phyloP scores from a whole-genome alignment of 75 land plant genomes.

The Pinus taeda region DNA sequence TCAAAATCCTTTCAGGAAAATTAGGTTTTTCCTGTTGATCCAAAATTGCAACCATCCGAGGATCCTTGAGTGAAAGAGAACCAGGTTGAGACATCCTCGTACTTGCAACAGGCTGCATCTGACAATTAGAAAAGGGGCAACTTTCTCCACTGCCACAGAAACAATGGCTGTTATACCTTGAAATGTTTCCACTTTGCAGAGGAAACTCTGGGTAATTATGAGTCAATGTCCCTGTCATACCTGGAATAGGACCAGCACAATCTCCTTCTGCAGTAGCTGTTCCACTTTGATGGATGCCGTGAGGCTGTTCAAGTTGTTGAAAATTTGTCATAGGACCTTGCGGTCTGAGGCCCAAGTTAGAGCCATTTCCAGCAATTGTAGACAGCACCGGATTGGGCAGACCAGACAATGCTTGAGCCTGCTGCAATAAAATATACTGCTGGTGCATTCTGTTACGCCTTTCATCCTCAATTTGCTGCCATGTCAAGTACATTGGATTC shows the following conservation, averaged over 20 bases:
- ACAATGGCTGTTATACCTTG: constrained; percentile 4
- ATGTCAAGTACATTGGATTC: not conserved
- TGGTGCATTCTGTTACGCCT: constrained; percentile 19
- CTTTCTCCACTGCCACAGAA: constrained; percentile 6
- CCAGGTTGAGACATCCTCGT: not conserved
- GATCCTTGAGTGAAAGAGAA: constrained; percentile 4
- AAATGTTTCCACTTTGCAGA: constrained; percentile 8
- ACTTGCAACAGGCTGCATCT: not conserved
- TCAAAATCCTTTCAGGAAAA: constrained; percentile 31
- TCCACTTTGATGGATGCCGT: constrained; percentile 1
- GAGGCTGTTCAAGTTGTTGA: constrained; percentile 7
- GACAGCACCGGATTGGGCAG: not conserved
- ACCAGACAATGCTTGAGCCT: constrained; percentile 10
- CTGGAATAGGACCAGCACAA: not conserved
- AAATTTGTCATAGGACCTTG: constrained; percentile 7
- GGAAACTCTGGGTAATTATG: constrained; percentile 10
- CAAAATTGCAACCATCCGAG: constrained; percentile 6
- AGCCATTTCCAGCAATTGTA: not conserved
- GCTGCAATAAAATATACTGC: constrained; percentile 19
- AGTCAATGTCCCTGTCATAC: not conserved
- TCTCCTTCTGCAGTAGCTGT: not conserved
- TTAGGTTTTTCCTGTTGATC: constrained; percentile 12
- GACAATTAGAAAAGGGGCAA: constrained; percentile 23
- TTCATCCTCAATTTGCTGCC: constrained; percentile 16
- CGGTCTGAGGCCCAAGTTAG: not conserved